Conservation (phyloP, 2,329 filamentous ascomycete species). For the Colletotrichum horii region DNA sequence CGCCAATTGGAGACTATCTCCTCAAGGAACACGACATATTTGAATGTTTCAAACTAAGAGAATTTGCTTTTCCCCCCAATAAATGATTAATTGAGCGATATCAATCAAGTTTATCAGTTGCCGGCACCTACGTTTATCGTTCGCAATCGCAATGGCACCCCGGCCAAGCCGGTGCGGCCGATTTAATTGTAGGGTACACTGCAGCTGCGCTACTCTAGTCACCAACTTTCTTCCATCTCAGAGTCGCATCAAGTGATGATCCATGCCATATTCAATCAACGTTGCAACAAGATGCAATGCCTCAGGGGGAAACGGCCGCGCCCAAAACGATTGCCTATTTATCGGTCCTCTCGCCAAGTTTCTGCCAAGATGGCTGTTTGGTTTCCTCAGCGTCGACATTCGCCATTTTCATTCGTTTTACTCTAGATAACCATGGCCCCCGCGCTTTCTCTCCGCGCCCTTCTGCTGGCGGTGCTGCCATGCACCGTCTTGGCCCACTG, state of each 20-base stretch:
- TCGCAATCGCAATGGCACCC: neutral
- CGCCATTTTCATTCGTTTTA: neutral
- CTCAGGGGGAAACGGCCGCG: neutral
- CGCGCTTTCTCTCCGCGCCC: neutral
- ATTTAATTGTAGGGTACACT: neutral
- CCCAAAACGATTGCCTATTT: neutral
- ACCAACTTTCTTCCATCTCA: neutral
- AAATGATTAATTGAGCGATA: neutral
- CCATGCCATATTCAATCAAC: neutral
- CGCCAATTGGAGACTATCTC: neutral
- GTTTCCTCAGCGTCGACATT: neutral
- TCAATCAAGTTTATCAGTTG: neutral
- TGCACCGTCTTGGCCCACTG: conserved; percentile 1
- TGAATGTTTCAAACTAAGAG: neutral
- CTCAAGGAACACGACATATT: neutral
- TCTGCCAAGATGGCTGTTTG: neutral
- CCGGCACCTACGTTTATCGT: neutral
- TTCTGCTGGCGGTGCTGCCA: neutral
- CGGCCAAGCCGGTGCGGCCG: neutral
- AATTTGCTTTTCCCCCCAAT: neutral
- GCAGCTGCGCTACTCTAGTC: neutral
- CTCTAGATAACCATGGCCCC: neutral
- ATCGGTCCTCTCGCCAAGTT: neutral
- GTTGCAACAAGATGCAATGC: neutral
- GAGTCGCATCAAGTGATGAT: neutral